phyloP scores from a whole-genome alignment of 352 stramenopile species.

The Phytophthora capsici region DNA sequence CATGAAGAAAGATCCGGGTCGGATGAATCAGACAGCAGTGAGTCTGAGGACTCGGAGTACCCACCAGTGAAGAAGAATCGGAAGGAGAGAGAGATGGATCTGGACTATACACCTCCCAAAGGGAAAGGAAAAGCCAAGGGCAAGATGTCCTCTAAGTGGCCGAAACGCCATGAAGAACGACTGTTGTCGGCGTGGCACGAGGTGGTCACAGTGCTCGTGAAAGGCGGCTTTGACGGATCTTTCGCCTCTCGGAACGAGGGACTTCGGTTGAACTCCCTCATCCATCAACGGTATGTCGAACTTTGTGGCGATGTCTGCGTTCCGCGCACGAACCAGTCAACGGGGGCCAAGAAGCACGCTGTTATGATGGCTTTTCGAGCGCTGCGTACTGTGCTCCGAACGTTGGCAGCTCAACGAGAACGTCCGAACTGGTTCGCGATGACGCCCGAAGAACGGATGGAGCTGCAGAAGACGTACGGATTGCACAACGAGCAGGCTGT shows the following conservation, averaged over 20 bases:
- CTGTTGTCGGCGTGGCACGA: constrained; percentile 44
- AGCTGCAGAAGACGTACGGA: constrained; percentile 40
- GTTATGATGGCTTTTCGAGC: constrained; percentile 44
- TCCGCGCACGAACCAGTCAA: constrained; percentile 40
- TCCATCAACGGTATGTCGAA: constrained; percentile 45
- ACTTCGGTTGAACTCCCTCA: constrained; percentile 38
- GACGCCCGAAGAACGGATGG: constrained; percentile 39
- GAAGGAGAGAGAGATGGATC: constrained; percentile 13
- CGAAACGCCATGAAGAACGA: constrained; percentile 32
- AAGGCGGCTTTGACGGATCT: constrained; percentile 25
- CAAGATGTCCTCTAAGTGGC: constrained; percentile 36
- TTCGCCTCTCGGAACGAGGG: constrained; percentile 39
- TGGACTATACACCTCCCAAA: constrained; percentile 34
- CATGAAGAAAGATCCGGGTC: constrained; percentile 14
- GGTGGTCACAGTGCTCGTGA: constrained; percentile 28
- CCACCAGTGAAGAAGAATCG: constrained; percentile 1
- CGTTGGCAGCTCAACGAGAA: constrained; percentile 35
- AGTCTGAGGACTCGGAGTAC: constrained; percentile 12
- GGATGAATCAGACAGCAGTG: constrained; percentile 7
- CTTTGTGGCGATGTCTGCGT: constrained; percentile 21
- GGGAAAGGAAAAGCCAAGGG: constrained; percentile 28
- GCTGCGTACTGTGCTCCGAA: constrained; percentile 36
- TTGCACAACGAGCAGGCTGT: constrained; percentile 42
- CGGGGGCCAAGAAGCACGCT: constrained; percentile 39
- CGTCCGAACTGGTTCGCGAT: constrained; percentile 50